phyloP scores from a whole-genome alignment of 2,329 filamentous ascomycete genomes.

The Zymoseptoria crescenta region DNA sequence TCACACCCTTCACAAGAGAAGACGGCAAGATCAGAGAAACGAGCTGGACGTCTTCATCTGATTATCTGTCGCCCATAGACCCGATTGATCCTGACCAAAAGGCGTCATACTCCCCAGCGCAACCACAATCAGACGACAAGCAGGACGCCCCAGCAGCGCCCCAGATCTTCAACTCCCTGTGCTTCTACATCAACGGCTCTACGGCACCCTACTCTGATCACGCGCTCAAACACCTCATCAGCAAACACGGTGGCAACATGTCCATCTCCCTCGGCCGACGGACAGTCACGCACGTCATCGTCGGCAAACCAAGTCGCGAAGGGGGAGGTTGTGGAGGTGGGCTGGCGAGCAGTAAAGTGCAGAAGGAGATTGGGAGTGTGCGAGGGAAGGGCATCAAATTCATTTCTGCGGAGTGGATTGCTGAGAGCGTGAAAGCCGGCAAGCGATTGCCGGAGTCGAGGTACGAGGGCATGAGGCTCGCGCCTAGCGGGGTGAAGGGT shows the following conservation, averaged over 20 bases:
- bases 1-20: constrained; percentile 23
- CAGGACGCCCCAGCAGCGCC: constrained; percentile 6
- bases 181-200: constrained; percentile 81
- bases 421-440: constrained; percentile 74
- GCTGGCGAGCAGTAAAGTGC: constrained; percentile 67
- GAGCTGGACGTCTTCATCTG: constrained; percentile 28
- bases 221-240: constrained; percentile 70
- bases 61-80: constrained; percentile 23
- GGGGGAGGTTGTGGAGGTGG: constrained; percentile 59
- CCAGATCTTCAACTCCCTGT: constrained; percentile 52
- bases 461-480: constrained; percentile 59
- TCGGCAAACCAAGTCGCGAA: constrained; percentile 49
- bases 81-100: constrained; percentile 1
- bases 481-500: constrained; percentile 55
- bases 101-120: background rate
- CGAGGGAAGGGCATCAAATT: constrained; percentile 67
- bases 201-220: constrained; percentile 83
- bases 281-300: constrained; percentile 76
- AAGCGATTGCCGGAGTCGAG: constrained; percentile 66
- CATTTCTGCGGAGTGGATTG: constrained; percentile 73
- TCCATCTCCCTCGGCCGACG: constrained; percentile 64
- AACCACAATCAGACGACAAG: background rate
- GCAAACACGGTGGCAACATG: constrained; percentile 63
- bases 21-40: constrained; percentile 25
- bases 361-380: constrained; percentile 65